A percentile compares a stretch with the other conserved stretches of the same genome.
Evolutionary conservation across 352 stramenopile genomes (phyloP).

Genomic region (Phytophthora macrochlamydospora): DNA sequence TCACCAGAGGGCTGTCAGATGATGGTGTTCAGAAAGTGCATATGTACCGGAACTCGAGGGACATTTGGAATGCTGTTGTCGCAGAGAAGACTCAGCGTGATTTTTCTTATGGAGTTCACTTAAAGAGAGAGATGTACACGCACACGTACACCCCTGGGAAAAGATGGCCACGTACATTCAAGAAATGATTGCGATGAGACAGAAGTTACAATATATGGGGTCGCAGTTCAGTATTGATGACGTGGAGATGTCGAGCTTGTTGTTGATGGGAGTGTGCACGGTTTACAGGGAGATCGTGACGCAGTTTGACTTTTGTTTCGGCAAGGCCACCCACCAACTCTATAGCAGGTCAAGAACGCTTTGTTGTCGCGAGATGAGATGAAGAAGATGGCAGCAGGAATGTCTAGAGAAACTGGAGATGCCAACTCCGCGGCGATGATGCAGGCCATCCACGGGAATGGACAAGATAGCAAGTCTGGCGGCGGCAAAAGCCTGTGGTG

Average conservation of each 20-base stretch:
- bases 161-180: slow-evolving; percentile 13
- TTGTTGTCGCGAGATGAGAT: too few species aligned
- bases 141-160: not conserved
- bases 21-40: slow-evolving; percentile 4
- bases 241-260: slow-evolving; percentile 1
- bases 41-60: slow-evolving; percentile 2
- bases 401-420: too few species aligned
- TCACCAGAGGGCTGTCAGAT: slow-evolving; percentile 2
- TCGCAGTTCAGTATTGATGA: not conserved
- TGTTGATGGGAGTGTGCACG: slow-evolving; percentile 5
- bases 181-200: slow-evolving; percentile 5
- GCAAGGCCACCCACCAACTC: too few species aligned
- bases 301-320: too few species aligned
- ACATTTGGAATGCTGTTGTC: slow-evolving; percentile 9
- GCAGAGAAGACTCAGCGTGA: slow-evolving; percentile 11
- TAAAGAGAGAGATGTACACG: slow-evolving; percentile 1
- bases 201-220: slow-evolving; percentile 9
- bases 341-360: too few species aligned
- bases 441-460: too few species aligned
- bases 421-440: too few species aligned
- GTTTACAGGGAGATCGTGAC: slow-evolving; percentile 6
- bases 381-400: too few species aligned
- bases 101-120: slow-evolving; percentile 1
- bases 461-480: too few species aligned
- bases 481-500: too few species aligned